These are phyloP conservation scores for Whalleya microplaca DNA, from an alignment of 2,329 filamentous ascomycete species.

Conservation along the genomic window DNA sequence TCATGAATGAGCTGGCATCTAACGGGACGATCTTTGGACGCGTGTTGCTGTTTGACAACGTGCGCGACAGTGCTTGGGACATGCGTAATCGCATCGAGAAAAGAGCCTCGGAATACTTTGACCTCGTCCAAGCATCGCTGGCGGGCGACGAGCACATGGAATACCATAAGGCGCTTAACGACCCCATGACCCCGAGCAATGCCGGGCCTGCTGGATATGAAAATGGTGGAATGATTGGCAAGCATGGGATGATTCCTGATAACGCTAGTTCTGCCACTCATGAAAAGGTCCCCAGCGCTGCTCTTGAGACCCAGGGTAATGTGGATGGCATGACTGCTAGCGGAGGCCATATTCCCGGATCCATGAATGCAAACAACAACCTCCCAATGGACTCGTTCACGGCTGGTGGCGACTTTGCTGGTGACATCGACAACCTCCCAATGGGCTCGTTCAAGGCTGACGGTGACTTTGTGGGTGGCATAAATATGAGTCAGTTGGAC, in stretches of 20 bases:
- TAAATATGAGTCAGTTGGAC: background rate
- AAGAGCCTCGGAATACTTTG: background rate
- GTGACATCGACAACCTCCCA: background rate
- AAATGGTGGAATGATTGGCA: background rate
- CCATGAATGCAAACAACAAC: background rate
- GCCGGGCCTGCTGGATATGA: no score
- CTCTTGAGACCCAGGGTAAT: background rate
- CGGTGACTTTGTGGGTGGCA: no score
- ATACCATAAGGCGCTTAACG: no score
- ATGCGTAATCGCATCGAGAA: background rate
- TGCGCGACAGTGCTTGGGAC: background rate
- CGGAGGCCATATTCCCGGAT: background rate
- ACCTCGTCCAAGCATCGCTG: background rate
- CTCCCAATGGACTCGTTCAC: background rate
- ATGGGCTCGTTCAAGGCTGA: no score
- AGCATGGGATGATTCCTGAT: background rate
- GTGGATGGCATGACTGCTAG: background rate
- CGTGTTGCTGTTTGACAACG: background rate
- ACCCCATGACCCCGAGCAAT: background rate
- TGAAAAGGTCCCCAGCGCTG: background rate
- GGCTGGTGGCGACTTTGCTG: background rate
- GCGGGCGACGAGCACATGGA: background rate
- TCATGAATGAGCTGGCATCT: constrained; percentile 21
- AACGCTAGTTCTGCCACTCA: background rate
- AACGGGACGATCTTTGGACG: constrained; percentile 14